Evolutionary conservation across 164 flowering plant species (phyloP), one percentile per base, ranked within the genome.

Genomic region (Stephania japonica): DNA sequence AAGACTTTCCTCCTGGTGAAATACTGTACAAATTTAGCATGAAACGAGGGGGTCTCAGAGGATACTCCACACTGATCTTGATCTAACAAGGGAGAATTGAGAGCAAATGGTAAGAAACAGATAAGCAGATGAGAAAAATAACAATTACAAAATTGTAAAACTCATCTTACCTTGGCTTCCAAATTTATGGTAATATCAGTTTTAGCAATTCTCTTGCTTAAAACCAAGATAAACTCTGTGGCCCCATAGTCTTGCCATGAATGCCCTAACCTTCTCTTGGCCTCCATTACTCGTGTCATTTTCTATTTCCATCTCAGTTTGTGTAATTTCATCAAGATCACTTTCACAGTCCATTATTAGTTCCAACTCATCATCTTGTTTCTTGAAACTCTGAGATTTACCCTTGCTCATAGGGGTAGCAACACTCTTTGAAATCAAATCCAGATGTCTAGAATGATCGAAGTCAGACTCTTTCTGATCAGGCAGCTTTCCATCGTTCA

Each of bases 31-130:
- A 72, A 71, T 66, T 85, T 80, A 95, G 42, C 32, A 78, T 67
- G 80, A 93, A 90, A 70, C 81, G 83, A 41, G 99, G 97, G 68
- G 97, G 97, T 84, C 97, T 85, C 3, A 95, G 83, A 74, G 99
- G 99, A 84, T 95, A 95, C 79, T 95, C 99, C 89, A 80, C 83
- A 78, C 93, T 86, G 79, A 95, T 80, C 79, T 86, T 89, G 65
- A 93, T 76, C 99, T 95, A 91, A 77, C 75, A 85, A 49, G 70
- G 70, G 13, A 72, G 27, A 78, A 43, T 44, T 70, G 21, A 66
- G 65, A 27, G 66, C n/a, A 69, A 64, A 56, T 11, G 56, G 26
- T 26, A 53, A 75, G 47, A 75, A 43, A 42, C 65, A 61, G 69
- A 69, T 11, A 44, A 67, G 62, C 24, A 61, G 49, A 62, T 11